Base-by-base conservation (phyloP, 2,329 filamentous ascomycete species). In the Orbilia ellipsospora region DNA sequence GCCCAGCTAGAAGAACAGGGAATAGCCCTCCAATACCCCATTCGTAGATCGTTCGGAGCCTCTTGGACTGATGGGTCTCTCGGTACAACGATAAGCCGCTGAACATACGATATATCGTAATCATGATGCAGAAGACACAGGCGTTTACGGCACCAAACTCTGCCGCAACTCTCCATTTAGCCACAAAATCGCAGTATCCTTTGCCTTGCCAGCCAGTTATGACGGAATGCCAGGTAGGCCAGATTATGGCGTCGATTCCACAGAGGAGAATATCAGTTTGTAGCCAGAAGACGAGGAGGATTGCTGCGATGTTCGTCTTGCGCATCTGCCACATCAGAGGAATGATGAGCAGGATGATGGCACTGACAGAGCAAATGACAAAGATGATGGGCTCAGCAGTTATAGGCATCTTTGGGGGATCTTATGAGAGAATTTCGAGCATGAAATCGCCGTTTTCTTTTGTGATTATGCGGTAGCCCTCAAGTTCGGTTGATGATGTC, bases 171-270 rank as follows among this genome's bases (percentile, higher is more conserved):
- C 86, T 84, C 40, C 91, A 79, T 76, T 89, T 88, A 64, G 86
- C 83, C 78, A 90, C 85, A 57, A 92, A 82, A 80, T 92, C 90
- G 81, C 90, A 92, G 70, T 90, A 85, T 1, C 85, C 85, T 4
- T 80, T 79, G 3, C 90, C 90, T 70, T 85, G 81, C 85, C 85
- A 92, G 85, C 77, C 70, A 2, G 51, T 66, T n/a, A 87, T 88
- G 4, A 82, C 80, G 12, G 86, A 79, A 77, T 90, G 83, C 77
- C 90, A 87, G 6, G 84, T 86, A 0, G 86, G 85, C 90, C 90
- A 92, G 74, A 91, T 85, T 59, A 90, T 80, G 1, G 88, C 84
- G 79, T 92, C 91, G 83, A 88, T 81, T 77, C 88, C 84, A 77
- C 85, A 86, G 80, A 87, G 84, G 63, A 89, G 67, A 78, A 90